These are phyloP conservation scores for Phalaenopsis equestris DNA, from an alignment of 106 monocot genomes.

Conservation along the genomic window DNA sequence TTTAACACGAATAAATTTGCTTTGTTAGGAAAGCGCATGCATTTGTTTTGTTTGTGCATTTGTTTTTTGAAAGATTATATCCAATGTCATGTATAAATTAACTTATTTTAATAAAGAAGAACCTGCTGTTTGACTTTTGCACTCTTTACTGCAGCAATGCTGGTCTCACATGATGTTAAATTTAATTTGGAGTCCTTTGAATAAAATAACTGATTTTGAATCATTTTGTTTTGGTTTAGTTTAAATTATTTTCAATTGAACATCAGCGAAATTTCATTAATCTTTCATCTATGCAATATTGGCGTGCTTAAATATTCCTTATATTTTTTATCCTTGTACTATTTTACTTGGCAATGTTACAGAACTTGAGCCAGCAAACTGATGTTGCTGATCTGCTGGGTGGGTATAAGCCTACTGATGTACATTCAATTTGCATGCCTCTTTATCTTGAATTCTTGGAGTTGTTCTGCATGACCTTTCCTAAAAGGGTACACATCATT, in stretches of 20 bases:
- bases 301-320: not conserved
- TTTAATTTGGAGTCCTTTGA: not conserved
- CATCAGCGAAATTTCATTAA: not conserved
- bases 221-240: not conserved
- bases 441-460: slow-evolving; percentile 70
- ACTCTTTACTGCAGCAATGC: not conserved
- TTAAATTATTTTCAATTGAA: not conserved
- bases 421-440: slow-evolving; percentile 58
- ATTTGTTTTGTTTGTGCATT: not conserved
- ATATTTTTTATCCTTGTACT: slow-evolving; percentile 7
- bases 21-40: not conserved
- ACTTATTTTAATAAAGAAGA: not conserved
- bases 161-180: not conserved
- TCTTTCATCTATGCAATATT: not conserved
- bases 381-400: slow-evolving; percentile 89
- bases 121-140: not conserved
- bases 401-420: slow-evolving; percentile 85
- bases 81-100: not conserved
- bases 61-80: not conserved
- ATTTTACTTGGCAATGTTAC: slow-evolving; percentile 10
- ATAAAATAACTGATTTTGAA: not conserved
- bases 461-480: slow-evolving; percentile 53
- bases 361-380: slow-evolving; percentile 97
- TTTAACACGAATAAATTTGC: not conserved
- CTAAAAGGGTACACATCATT: slow-evolving; percentile 34